Conservation (phyloP, 371 early-diverging fungal species). For the Sporodiniella umbellata region DNA sequence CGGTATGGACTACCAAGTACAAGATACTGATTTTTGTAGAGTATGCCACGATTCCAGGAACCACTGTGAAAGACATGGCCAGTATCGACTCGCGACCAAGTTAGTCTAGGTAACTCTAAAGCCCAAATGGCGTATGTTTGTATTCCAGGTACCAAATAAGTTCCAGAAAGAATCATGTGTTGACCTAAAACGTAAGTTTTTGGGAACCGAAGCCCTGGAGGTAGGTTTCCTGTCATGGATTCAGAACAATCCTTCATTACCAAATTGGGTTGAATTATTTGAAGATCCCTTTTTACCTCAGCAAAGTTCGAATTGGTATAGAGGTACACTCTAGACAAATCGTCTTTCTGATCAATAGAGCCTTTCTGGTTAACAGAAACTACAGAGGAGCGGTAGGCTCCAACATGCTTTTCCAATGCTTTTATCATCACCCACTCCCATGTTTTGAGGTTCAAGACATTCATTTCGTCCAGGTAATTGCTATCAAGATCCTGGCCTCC, state of each 20-base stretch:
- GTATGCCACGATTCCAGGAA: constrained; percentile 74
- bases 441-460: constrained; percentile 66
- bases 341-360: constrained; percentile 13
- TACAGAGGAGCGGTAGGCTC: constrained; percentile 76
- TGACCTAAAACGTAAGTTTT: constrained; percentile 63
- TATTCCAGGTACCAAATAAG: constrained; percentile 61
- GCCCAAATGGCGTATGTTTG: constrained; percentile 73
- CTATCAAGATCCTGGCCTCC: constrained; percentile 85
- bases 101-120: constrained; percentile 53
- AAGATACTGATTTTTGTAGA: constrained; percentile 64
- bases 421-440: constrained; percentile 67
- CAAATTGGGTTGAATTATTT: constrained; percentile 49
- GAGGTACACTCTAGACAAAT: constrained; percentile 37
- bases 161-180: constrained; percentile 70
- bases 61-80: constrained; percentile 62
- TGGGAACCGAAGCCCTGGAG: constrained; percentile 77
- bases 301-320: constrained; percentile 85
- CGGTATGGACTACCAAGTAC: constrained; percentile 75
- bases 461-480: constrained; percentile 74
- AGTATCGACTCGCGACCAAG: constrained; percentile 68
- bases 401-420: constrained; percentile 70
- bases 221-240: constrained; percentile 57
- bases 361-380: constrained; percentile 41
- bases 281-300: constrained; percentile 72
- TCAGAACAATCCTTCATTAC: constrained; percentile 54